phyloP scores from a whole-genome alignment of 306 rosid species.

The Leucaena leucocephala region DNA sequence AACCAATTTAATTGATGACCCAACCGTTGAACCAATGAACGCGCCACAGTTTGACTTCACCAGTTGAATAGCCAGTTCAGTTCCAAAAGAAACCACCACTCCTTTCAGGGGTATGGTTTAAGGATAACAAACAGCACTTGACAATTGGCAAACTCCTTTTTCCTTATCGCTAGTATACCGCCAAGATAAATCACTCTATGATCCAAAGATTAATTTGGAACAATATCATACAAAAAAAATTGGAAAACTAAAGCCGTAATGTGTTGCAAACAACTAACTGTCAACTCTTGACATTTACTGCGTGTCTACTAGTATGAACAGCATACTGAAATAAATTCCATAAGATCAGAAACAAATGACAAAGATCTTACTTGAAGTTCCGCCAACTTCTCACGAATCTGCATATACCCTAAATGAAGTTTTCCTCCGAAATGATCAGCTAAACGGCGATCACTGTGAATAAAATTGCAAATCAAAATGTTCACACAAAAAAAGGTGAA shows the following conservation, averaged over 20 bases:
- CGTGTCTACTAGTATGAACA: neutral
- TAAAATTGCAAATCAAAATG: constrained; percentile 44
- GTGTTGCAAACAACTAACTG: constrained; percentile 22
- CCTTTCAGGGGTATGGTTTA: constrained; percentile 37
- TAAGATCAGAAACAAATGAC: constrained; percentile 29
- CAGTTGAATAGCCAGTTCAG: neutral
- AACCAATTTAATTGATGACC: neutral
- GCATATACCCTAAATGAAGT: constrained; percentile 99
- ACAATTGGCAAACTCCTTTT: constrained; percentile 1
- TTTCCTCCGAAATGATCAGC: constrained; percentile 99
- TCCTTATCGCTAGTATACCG: neutral
- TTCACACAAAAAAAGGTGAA: constrained; percentile 36
- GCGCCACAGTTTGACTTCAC: neutral
- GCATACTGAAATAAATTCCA: constrained; percentile 9
- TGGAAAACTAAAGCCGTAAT: constrained; percentile 15
- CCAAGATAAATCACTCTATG: constrained; percentile 1
- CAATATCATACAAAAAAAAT: constrained; percentile 1
- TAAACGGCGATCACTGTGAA: constrained; percentile 92
- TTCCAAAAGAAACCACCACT: neutral
- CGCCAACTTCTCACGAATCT: constrained; percentile 91
- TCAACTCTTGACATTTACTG: constrained; percentile 25
- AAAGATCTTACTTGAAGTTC: constrained; percentile 81
- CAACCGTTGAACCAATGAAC: neutral
- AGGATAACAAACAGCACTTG: neutral
- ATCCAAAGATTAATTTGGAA: constrained; percentile 10